These are phyloP conservation scores for Fonsecaea erecta DNA, from an alignment of 2,329 filamentous ascomycete genomes.

Conservation along the genomic window DNA sequence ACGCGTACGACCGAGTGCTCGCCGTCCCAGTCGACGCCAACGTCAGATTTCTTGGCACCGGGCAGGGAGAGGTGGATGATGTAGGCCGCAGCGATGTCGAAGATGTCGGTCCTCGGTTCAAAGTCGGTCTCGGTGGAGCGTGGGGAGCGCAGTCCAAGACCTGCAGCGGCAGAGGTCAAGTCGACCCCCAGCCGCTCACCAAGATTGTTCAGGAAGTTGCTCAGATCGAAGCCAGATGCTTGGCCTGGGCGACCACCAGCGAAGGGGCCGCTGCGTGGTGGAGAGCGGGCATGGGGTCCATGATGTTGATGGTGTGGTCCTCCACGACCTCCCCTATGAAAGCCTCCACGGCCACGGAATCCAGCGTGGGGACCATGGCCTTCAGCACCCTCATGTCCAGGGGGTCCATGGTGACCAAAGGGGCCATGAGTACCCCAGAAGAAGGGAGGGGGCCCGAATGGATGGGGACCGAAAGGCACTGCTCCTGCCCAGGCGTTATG, in stretches of 20 bases:
- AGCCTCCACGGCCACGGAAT: constrained; percentile 17
- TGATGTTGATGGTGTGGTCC: constrained; percentile 22
- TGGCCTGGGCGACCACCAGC: constrained; percentile 15
- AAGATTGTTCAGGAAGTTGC: constrained; percentile 40
- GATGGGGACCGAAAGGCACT: constrained; percentile 19
- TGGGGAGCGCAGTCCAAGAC: constrained; percentile 34
- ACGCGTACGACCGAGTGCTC: constrained; percentile 69
- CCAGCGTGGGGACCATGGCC: constrained; percentile 17
- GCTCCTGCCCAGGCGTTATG: constrained; percentile 21
- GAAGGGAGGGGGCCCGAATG: constrained; percentile 20
- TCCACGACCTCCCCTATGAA: constrained; percentile 16
- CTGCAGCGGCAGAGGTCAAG: constrained; percentile 35
- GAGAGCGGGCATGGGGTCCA: constrained; percentile 32
- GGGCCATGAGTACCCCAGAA: not conserved
- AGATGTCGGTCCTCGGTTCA: constrained; percentile 63
- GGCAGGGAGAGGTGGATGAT: constrained; percentile 75
- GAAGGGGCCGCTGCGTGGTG: constrained; percentile 30
- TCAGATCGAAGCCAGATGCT: constrained; percentile 34
- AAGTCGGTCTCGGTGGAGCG: constrained; percentile 43
- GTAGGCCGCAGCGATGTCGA: constrained; percentile 68
- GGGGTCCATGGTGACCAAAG: not conserved
- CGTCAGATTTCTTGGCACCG: constrained; percentile 77
- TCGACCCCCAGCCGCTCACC: constrained; percentile 42
- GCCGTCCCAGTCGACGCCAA: constrained; percentile 75
- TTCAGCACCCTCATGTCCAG: constrained; percentile 19